phyloP scores from a whole-genome alignment of 768 basidiomycete genomes.

The Leccinum broughii region DNA sequence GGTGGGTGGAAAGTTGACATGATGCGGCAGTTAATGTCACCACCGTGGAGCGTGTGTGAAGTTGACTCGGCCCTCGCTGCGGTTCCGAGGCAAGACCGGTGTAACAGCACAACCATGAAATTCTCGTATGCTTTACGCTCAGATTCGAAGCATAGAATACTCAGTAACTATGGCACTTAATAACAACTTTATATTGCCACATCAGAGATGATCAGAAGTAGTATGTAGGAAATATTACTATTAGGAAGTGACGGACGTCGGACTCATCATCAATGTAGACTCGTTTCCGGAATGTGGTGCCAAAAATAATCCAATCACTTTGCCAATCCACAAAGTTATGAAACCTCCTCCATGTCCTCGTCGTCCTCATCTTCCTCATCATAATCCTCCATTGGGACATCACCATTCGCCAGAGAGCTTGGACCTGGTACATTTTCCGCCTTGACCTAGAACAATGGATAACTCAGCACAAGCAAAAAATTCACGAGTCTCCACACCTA shows the following conservation, averaged over 20 bases:
- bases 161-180: too few species aligned
- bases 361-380: conserved; percentile 57
- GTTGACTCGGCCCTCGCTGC: conserved; percentile 2
- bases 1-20: conserved; percentile 2
- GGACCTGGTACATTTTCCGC: conserved; percentile 46
- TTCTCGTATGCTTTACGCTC: neutral
- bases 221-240: too few species aligned
- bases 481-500: conserved; percentile 31
- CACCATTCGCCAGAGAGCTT: conserved; percentile 27
- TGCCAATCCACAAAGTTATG: conserved; percentile 33
- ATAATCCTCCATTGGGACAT: conserved; percentile 40
- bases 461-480: conserved; percentile 7
- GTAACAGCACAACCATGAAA: neutral
- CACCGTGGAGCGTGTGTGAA: too few species aligned
- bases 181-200: too few species aligned
- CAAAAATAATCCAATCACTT: neutral
- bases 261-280: neutral
- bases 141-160: neutral
- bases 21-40: too few species aligned
- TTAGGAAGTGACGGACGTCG: neutral
- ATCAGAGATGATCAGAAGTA: too few species aligned
- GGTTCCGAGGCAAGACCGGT: conserved; percentile 1
- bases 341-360: conserved; percentile 73
- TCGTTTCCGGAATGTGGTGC: neutral
- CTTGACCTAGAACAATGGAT: conserved; percentile 37